These are phyloP conservation scores for Luffa acutangula DNA, from an alignment of 306 rosid species.

Conservation along the genomic window DNA sequence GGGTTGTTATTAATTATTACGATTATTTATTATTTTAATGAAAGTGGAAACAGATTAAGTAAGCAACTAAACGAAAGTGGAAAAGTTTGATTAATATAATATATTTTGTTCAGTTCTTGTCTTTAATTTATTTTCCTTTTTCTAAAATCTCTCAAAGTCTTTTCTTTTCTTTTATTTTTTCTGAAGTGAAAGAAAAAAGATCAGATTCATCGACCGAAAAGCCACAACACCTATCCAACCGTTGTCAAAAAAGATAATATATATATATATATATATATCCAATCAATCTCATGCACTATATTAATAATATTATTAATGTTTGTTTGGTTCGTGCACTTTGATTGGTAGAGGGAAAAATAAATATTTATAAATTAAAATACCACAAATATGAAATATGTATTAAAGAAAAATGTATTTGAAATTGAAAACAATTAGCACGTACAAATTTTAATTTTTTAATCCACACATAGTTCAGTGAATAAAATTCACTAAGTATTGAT, in stretches of 20 bases:
- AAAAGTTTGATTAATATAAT: neutral
- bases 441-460: too few relatives aligned
- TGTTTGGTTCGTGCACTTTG: neutral
- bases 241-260: too few relatives aligned
- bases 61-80: neutral
- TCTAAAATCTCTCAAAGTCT: neutral
- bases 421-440: too few relatives aligned
- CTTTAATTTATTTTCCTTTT: neutral
- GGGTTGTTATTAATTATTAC: neutral
- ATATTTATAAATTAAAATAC: neutral
- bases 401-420: neutral
- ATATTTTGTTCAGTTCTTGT: neutral
- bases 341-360: neutral
- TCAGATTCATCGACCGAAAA: neutral
- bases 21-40: neutral
- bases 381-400: neutral
- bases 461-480: too few relatives aligned
- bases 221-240: neutral
- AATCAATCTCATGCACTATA: neutral
- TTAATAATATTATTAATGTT: neutral
- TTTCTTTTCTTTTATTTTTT: neutral
- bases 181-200: neutral
- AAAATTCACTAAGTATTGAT: too few relatives aligned
- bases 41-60: conserved; percentile 4
- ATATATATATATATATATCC: too few relatives aligned